Base-by-base conservation (phyloP, 2,329 filamentous ascomycete genomes). In the Scorias spongiosa region DNA sequence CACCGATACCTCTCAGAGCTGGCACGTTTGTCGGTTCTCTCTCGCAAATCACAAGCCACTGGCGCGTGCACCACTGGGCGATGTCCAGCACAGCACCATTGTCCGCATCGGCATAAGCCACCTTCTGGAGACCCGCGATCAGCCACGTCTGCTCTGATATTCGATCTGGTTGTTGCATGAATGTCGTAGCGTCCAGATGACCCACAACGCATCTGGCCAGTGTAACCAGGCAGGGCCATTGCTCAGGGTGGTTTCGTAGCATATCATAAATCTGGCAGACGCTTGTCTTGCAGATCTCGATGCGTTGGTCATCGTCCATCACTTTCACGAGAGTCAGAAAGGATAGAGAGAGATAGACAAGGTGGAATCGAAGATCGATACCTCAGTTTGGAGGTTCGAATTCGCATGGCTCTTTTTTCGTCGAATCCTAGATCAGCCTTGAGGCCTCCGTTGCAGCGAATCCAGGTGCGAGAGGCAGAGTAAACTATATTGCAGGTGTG, bases 91-190 rank as follows among this genome's bases (percentile, higher is more conserved):
- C 59, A 26, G 58, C 59, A 20, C 66, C 68, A 40, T 54, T 60
- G 50, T 73, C 71, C 11, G 65, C 56, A 44, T 74, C 70, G 38
- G 64, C 59, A 50, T 66, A 72, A 10, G 69, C 69, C 45, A 72
- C 64, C 36, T 63, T 60, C 49, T 75, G 72, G 28, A 74, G 61
- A 5, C 63, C 61, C 29, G 59, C 57, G 39, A 73, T 55, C 34
- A 67, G 54, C 60, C 60, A 64, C 10, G 62, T 50, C 49, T 67
- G 64, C 48, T 67, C 62, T 26, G 57, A 50, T 44, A 61, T 56
- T 10, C 58, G 57, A 34, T 53, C 46, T 10, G 56, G 41, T 42
- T 63, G 56, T 26, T 57, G 53, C 52, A 67, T 64, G 47, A 66
- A 64, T 9, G 53, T 56, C 15, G 63, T 58, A 7, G 53, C 49